phyloP scores from a whole-genome alignment of 2,329 filamentous ascomycete species.

The Aspergillus quadricinctus region DNA sequence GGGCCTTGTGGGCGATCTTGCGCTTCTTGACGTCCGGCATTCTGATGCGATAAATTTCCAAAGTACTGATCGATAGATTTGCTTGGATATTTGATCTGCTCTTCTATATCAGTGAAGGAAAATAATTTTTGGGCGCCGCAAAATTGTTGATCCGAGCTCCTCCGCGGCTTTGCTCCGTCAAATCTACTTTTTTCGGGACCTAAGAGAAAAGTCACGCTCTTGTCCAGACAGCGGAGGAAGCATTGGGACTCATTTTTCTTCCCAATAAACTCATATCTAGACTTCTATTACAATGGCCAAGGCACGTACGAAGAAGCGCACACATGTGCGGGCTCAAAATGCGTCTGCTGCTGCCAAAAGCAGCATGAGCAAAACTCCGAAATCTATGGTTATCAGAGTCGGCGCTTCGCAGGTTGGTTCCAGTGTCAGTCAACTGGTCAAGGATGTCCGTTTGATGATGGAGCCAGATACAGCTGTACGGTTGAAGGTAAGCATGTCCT shows the following conservation, averaged over 20 bases:
- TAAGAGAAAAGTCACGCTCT: conserved; percentile 28
- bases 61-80: conserved; percentile 6
- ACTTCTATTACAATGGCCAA: conserved; percentile 61
- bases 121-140: conserved; percentile 32
- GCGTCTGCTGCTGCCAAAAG: conserved; percentile 47
- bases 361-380: conserved; percentile 65
- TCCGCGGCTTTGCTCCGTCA: conserved; percentile 23
- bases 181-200: conserved; percentile 30
- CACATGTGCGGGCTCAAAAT: conserved; percentile 67
- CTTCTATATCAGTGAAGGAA: conserved; percentile 13
- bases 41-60: neutral
- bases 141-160: conserved; percentile 34
- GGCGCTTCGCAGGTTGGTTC: conserved; percentile 90
- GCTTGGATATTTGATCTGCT: neutral
- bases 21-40: conserved; percentile 41
- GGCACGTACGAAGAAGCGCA: conserved; percentile 80
- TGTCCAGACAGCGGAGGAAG: conserved; percentile 9
- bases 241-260: conserved; percentile 4
- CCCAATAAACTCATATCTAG: conserved; percentile 1
- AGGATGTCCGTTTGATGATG: conserved; percentile 90
- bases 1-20: conserved; percentile 30
- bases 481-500: conserved; percentile 55
- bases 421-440: conserved; percentile 84
- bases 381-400: conserved; percentile 98
- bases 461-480: conserved; percentile 88